Base-by-base conservation (phyloP, 2,329 filamentous ascomycete species). In the Epichloe brachyelytri region DNA sequence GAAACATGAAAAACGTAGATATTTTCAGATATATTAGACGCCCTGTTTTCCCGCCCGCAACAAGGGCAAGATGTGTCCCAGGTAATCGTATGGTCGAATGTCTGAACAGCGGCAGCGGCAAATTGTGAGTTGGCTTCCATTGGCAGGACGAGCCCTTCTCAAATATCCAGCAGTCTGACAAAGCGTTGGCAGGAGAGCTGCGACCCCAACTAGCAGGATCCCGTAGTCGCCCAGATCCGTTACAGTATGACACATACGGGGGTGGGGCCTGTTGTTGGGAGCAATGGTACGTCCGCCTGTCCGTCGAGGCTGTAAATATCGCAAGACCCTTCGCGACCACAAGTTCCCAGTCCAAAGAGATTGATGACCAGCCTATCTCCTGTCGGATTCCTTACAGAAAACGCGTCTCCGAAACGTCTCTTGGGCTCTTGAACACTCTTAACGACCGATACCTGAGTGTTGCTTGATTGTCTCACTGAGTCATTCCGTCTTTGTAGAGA, bases 131-230 rank as follows among this genome's bases (percentile, higher is more conserved):
- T 55, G 72, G 74, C 52, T 74, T 72, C 88, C 88, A 95, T 14
- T 60, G 64, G 43, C 65, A 65, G 2, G 60, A 56, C 4, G 72
- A 72, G 12, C 59, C 60, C 48, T 76, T 76, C 49, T 77, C 73
- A 55, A 83, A 79, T 2, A 89, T 58, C 88, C 88, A 96, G 58
- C 85, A 89, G 63, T 93, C 86, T 37, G 71, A 71, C 41, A 88
- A 70, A 1, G 81, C 81, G 33, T 74, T 76, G 12, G 81, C 74
- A 4, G 90, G 89, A 7, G 88, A 91, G n/a, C 77, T 74, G 53
- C 90, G 78, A 5, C 91, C 91, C 91, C 90, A 33, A 79, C 75
- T 45, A 95, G 71, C 11, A 96, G 66, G 53, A 75, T 76, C 15
- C 78, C 77, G 20, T 68, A 65, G 36, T 72, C 68, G 2, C 74